These are phyloP conservation scores for Kondoa malvinella DNA, from an alignment of 768 basidiomycete genomes.

Conservation along the genomic window DNA sequence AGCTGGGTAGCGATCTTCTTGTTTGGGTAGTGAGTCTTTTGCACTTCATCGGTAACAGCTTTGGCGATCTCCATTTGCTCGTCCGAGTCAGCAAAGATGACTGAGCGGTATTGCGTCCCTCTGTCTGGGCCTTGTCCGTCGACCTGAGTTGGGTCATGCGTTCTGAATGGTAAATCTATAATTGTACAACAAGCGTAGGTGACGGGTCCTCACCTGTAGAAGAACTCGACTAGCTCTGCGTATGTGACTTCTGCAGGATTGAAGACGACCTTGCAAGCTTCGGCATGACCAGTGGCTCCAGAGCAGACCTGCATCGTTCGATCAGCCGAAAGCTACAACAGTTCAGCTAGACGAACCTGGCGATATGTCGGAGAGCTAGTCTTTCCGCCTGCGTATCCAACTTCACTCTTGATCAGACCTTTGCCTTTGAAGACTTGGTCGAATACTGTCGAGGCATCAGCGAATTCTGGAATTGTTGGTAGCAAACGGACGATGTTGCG, in stretches of 20 bases:
- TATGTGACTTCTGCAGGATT: constrained; percentile 42
- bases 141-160: constrained; percentile 74
- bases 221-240: constrained; percentile 51
- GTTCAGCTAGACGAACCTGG: constrained; percentile 42
- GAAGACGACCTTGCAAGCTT: constrained; percentile 70
- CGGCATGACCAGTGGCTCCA: constrained; percentile 72
- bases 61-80: constrained; percentile 59
- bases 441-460: constrained; percentile 36
- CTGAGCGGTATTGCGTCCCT: constrained; percentile 69
- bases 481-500: background rate
- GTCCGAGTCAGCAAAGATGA: constrained; percentile 60
- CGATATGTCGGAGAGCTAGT: constrained; percentile 43
- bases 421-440: constrained; percentile 60
- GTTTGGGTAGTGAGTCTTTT: constrained; percentile 62
- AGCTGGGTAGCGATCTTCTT: constrained; percentile 66
- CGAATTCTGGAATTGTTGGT: background rate
- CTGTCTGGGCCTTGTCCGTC: constrained; percentile 36
- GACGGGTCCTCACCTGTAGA: constrained; percentile 30
- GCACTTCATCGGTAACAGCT: constrained; percentile 63
- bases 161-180: constrained; percentile 26
- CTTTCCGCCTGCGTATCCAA: constrained; percentile 47
- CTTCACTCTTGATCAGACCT: constrained; percentile 55
- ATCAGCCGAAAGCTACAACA: no score
- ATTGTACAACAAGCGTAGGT: background rate
- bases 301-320: constrained; percentile 44